These are phyloP conservation scores for Cercospora citrullina DNA, from an alignment of 2,329 filamentous ascomycete genomes.

Conservation along the genomic window DNA sequence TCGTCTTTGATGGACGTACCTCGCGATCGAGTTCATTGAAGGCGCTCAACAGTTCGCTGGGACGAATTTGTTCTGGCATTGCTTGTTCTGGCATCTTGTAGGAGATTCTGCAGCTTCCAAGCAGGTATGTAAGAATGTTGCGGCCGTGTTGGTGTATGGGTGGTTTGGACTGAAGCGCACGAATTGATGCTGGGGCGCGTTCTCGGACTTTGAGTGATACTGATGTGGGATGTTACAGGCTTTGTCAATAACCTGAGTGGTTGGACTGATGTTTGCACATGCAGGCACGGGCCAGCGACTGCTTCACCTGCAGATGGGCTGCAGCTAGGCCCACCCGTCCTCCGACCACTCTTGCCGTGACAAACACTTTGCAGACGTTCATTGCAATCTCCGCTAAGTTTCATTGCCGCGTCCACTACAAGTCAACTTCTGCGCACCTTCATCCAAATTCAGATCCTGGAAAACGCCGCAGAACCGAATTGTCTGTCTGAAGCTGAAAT, in stretches of 20 bases:
- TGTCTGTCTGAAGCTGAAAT: background rate
- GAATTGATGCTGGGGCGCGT: background rate
- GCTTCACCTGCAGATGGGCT: background rate
- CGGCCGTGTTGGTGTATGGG: background rate
- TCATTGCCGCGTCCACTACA: background rate
- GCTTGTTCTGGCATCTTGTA: background rate
- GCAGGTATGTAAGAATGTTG: background rate
- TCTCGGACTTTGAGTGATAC: background rate
- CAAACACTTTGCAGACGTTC: background rate
- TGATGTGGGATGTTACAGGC: background rate
- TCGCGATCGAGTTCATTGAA: background rate
- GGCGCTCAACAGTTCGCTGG: background rate
- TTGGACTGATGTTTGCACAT: background rate
- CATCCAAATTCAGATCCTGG: background rate
- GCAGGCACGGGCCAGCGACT: background rate
- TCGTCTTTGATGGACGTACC: background rate
- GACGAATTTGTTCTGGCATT: background rate
- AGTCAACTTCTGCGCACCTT: background rate
- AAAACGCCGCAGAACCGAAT: background rate
- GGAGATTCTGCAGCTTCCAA: background rate
- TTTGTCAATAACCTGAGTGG: background rate
- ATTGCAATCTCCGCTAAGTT: background rate
- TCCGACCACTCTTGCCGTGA: background rate
- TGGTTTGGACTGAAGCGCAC: background rate
- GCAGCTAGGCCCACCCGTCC: background rate